phyloP scores from a whole-genome alignment of 2,329 filamentous ascomycete species.

The Fusarium sulawesiense region DNA sequence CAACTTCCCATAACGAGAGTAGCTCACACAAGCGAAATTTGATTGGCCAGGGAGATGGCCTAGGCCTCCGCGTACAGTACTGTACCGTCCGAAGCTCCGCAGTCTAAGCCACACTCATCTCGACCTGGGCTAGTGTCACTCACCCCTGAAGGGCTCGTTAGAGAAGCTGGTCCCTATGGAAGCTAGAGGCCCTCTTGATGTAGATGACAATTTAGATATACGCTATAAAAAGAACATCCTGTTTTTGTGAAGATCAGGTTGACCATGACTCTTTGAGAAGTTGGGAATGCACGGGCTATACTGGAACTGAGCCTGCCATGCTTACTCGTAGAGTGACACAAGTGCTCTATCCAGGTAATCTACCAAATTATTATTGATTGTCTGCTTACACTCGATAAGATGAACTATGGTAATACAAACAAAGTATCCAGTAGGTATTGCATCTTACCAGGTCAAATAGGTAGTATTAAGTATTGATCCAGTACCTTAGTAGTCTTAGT shows the following conservation, averaged over 20 bases:
- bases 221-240: conserved; percentile 29
- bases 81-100: conserved; percentile 35
- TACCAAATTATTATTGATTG: background rate
- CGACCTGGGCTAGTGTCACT: conserved; percentile 10
- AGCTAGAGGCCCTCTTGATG: conserved; percentile 8
- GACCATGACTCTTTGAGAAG: background rate
- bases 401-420: background rate
- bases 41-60: conserved; percentile 18
- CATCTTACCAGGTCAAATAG: background rate
- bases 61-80: conserved; percentile 35
- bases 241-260: background rate
- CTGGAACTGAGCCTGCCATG: background rate
- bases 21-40: conserved; percentile 6
- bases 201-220: conserved; percentile 24
- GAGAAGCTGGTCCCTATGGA: conserved; percentile 2
- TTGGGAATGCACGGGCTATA: background rate
- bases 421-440: background rate
- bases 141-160: conserved; percentile 14
- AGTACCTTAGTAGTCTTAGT: background rate
- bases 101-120: conserved; percentile 44
- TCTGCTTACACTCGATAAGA: background rate
- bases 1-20: conserved; percentile 23
- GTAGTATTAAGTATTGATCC: background rate
- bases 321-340: conserved; percentile 9
- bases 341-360: background rate